Evolutionary conservation across 768 basidiomycete species (phyloP).

Genomic region (Melanogaster broomeanus): DNA sequence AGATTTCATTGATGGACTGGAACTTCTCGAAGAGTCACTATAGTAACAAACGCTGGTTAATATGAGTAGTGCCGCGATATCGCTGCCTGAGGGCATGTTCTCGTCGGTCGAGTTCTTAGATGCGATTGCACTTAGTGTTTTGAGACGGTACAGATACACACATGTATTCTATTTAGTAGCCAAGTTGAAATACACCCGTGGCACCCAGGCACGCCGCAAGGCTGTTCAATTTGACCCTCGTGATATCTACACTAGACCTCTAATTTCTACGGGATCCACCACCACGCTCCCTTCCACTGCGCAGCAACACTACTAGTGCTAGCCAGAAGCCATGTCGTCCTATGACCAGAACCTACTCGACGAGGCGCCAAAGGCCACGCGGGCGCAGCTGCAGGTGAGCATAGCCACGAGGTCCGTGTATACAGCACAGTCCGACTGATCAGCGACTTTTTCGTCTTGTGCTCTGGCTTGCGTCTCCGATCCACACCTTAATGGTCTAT

Average conservation of each 20-base stretch:
- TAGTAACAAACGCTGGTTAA: no score
- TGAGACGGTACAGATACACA: no score
- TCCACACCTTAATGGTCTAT: not conserved
- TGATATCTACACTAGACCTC: slow-evolving; percentile 13
- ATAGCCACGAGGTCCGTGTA: slow-evolving; percentile 9
- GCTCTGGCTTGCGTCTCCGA: not conserved
- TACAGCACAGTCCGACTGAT: not conserved
- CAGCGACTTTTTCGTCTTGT: not conserved
- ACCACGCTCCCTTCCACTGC: not conserved
- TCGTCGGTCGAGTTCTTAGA: no score
- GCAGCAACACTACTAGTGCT: not conserved
- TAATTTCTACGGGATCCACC: slow-evolving; percentile 12
- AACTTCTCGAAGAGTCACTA: no score
- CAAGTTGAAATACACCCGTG: not conserved
- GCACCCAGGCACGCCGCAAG: slow-evolving; percentile 20
- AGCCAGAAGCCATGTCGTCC: slow-evolving; percentile 24
- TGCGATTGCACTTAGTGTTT: no score
- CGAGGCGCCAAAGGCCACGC: slow-evolving; percentile 43
- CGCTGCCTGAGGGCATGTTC: no score
- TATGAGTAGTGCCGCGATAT: no score
- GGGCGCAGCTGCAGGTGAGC: slow-evolving; percentile 43
- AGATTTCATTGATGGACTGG: no score
- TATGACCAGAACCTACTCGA: slow-evolving; percentile 44
- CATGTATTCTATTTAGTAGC: no score
- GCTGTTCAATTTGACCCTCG: slow-evolving; percentile 22